Conservation (phyloP, 768 basidiomycete species). For the Rhodotorula taiwanensis region DNA sequence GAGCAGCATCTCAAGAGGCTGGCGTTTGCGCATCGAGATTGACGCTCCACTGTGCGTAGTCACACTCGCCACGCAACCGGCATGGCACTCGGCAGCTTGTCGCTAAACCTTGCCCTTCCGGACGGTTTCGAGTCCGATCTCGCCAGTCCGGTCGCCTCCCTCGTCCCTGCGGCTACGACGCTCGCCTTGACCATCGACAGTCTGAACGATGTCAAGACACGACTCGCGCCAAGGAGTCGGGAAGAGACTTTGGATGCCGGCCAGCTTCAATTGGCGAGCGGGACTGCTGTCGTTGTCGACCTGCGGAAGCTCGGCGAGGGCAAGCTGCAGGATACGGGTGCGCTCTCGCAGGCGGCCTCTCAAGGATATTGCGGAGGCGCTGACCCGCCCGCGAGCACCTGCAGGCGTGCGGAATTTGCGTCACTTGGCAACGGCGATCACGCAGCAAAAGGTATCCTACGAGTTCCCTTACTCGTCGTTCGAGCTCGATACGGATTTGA, state of each 20-base stretch:
- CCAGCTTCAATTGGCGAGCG: conserved; percentile 36
- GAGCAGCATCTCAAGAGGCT: not conserved
- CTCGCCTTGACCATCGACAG: conserved; percentile 36
- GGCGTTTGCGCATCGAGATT: not conserved
- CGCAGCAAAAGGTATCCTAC: conserved; percentile 41
- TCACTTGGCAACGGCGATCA: conserved; percentile 34
- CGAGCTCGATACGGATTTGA: conserved; percentile 40
- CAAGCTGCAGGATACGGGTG: conserved; percentile 39
- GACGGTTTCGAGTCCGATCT: not conserved
- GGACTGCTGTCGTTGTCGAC: conserved; percentile 38
- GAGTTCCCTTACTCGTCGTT: conserved; percentile 42
- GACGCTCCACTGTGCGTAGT: not conserved
- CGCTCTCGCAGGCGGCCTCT: not conserved
- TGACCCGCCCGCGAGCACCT: no score
- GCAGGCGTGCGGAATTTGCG: conserved; percentile 42
- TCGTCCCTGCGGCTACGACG: conserved; percentile 34
- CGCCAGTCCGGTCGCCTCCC: not conserved
- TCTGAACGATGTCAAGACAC: conserved; percentile 35
- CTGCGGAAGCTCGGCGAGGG: conserved; percentile 39
- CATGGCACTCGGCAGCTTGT: conserved; percentile 39
- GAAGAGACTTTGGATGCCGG: conserved; percentile 41
- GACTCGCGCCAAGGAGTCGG: conserved; percentile 26
- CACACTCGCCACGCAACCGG: conserved; percentile 38
- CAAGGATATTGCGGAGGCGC: no score
- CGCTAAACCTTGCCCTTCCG: conserved; percentile 40